phyloP scores from a whole-genome alignment of 176 grass and related monocot genomes.

The Secale cereale region DNA sequence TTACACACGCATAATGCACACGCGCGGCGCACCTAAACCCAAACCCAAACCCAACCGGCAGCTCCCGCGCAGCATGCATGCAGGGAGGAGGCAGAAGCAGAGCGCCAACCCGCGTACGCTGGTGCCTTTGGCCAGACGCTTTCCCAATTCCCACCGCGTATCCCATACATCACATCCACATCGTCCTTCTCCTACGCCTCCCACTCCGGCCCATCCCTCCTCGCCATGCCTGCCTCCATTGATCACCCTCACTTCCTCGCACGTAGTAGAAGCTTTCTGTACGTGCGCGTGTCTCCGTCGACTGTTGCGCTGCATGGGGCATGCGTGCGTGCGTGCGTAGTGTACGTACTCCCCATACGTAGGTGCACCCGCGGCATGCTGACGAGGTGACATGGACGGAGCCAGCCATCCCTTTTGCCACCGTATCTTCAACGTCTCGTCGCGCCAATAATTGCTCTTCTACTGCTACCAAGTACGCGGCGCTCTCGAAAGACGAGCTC shows the following conservation, averaged over 20 bases:
- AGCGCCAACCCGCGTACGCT: too few species aligned
- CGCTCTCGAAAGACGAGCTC: neutral
- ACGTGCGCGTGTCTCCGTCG: neutral
- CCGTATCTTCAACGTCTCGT: neutral
- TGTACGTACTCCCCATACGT: neutral
- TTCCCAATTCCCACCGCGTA: constrained; percentile 29
- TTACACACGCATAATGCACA: neutral
- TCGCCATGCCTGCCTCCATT: neutral
- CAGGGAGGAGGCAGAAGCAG: too few species aligned
- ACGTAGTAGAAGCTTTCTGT: neutral
- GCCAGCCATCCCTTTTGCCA: constrained; percentile 6
- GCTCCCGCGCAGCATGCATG: too few species aligned
- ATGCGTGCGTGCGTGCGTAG: constrained; percentile 22
- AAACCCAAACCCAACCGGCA: too few species aligned
- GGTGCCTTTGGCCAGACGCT: neutral
- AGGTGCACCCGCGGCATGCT: neutral
- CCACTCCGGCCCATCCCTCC: neutral
- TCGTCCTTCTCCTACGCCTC: neutral
- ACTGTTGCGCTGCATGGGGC: neutral
- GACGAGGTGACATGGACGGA: neutral
- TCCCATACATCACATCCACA: constrained; percentile 41
- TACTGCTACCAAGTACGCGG: too few species aligned
- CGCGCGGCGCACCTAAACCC: too few species aligned
- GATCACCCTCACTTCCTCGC: too few species aligned
- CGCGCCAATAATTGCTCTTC: neutral